Percentiles rank a stretch among this genome's conserved stretches.
Conservation (phyloP, 306 rosid species). For the Ochetophila trinervis region DNA sequence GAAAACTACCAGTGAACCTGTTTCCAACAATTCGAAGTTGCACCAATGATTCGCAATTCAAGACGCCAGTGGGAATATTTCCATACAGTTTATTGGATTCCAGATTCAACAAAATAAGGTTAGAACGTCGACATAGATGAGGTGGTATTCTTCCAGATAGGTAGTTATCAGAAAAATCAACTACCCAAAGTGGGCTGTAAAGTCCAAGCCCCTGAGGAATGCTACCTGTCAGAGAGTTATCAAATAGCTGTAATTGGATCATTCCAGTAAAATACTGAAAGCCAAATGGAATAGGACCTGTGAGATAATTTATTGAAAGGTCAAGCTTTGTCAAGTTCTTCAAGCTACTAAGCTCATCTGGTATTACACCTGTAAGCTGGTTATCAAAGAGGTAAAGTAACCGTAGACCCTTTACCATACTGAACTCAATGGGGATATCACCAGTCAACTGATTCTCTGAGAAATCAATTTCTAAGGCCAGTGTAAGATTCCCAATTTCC, state of each 20-base stretch:
- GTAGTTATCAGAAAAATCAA: slow-evolving; percentile 70
- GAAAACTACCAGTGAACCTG: slow-evolving; percentile 74
- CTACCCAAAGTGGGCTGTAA: slow-evolving; percentile 81
- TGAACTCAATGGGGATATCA: slow-evolving; percentile 65
- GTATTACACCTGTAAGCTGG: slow-evolving; percentile 80
- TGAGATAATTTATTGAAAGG: slow-evolving; percentile 81
- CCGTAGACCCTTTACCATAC: slow-evolving; percentile 56
- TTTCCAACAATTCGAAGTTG: slow-evolving; percentile 67
- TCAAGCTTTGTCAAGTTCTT: slow-evolving; percentile 65
- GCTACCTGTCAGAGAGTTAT: slow-evolving; percentile 67
- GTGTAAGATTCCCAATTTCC: slow-evolving; percentile 83
- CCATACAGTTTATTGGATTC: slow-evolving; percentile 61
- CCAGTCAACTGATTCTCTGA: slow-evolving; percentile 77
- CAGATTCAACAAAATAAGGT: slow-evolving; percentile 61
- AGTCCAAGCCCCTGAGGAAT: slow-evolving; percentile 74
- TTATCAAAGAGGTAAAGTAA: slow-evolving; percentile 87
- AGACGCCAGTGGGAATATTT: slow-evolving; percentile 59
- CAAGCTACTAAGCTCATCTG: slow-evolving; percentile 61
- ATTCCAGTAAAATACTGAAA: slow-evolving; percentile 57
- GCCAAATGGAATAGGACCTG: slow-evolving; percentile 69
- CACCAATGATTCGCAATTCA: slow-evolving; percentile 58
- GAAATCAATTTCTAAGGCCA: slow-evolving; percentile 63
- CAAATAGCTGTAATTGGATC: slow-evolving; percentile 77
- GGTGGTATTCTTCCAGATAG: slow-evolving; percentile 76
- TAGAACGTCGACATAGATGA: slow-evolving; percentile 62